Conservation (phyloP, 2,329 filamentous ascomycete genomes). For the Bipolaris gigantea region DNA sequence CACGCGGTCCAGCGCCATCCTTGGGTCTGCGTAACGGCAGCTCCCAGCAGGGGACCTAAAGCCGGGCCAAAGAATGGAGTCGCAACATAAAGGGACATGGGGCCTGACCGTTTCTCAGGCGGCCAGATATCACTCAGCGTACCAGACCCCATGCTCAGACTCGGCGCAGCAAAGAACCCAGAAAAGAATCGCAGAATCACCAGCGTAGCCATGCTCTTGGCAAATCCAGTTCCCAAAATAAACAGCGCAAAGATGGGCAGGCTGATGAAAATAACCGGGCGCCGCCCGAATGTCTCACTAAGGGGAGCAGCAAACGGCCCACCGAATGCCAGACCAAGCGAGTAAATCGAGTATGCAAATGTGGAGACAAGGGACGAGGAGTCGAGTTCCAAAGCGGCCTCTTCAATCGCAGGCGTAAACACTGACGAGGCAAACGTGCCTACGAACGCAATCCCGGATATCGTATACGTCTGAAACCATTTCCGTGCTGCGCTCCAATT, state of each 20-base stretch:
- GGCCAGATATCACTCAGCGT: slow-evolving; percentile 44
- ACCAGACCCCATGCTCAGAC: slow-evolving; percentile 45
- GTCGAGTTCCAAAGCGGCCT: slow-evolving; percentile 18
- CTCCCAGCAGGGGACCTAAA: slow-evolving; percentile 46
- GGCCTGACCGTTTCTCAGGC: slow-evolving; percentile 33
- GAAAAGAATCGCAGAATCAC: slow-evolving; percentile 64
- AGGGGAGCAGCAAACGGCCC: slow-evolving; percentile 73
- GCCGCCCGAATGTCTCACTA: slow-evolving; percentile 70
- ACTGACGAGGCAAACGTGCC: slow-evolving; percentile 14
- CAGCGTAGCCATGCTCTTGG: slow-evolving; percentile 69
- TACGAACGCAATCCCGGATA: slow-evolving; percentile 15
- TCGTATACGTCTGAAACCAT: slow-evolving; percentile 16
- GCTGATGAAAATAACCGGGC: slow-evolving; percentile 69
- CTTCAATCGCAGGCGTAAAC: slow-evolving; percentile 15
- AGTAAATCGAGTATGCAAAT: slow-evolving; percentile 27
- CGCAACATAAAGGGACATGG: slow-evolving; percentile 38
- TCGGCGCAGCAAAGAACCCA: slow-evolving; percentile 35
- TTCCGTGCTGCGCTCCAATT: slow-evolving; percentile 16
- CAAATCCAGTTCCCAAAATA: slow-evolving; percentile 47
- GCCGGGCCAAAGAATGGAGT: slow-evolving; percentile 44
- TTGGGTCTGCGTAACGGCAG: slow-evolving; percentile 42
- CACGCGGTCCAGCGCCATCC: slow-evolving; percentile 48
- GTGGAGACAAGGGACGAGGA: slow-evolving; percentile 22
- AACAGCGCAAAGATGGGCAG: slow-evolving; percentile 64
- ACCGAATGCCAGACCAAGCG: slow-evolving; percentile 63